These are phyloP conservation scores for Aechmea fasciata DNA, from an alignment of 176 grass and related monocot species.

Conservation along the genomic window DNA sequence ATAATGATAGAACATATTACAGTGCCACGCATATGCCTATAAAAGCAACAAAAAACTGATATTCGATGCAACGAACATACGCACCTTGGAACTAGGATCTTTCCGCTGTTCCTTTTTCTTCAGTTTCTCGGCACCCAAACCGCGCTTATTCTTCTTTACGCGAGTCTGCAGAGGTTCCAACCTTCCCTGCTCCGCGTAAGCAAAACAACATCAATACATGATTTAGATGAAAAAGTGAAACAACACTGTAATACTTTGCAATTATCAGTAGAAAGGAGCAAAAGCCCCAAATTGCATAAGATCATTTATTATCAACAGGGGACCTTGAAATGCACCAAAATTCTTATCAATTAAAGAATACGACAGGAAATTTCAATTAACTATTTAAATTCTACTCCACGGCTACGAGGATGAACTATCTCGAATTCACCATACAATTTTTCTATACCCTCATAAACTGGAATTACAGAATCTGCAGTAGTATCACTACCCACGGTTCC, in stretches of 20 bases:
- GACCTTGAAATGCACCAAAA: no score
- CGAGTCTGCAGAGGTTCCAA: slow-evolving; percentile 67
- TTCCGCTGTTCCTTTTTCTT: slow-evolving; percentile 31
- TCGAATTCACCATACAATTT: no score
- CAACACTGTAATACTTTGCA: no score
- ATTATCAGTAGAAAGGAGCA: no score
- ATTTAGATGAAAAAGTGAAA: background rate
- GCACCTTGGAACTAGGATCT: slow-evolving; percentile 33
- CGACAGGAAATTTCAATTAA: no score
- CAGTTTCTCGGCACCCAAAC: slow-evolving; percentile 59
- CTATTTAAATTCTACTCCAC: no score
- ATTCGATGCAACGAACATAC: background rate
- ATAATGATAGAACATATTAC: background rate
- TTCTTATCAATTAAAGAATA: no score
- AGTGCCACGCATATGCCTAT: background rate
- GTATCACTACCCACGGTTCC: background rate
- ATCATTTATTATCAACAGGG: no score
- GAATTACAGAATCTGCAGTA: background rate
- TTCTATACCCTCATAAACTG: background rate
- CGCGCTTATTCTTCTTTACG: slow-evolving; percentile 86
- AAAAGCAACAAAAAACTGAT: slow-evolving; percentile 3
- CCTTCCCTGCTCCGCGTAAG: slow-evolving; percentile 38
- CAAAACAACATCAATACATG: background rate
- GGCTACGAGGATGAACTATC: no score
- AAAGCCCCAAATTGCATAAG: no score